Base-by-base conservation (phyloP, 75 land plant species). In the Sequoia sempervirens region DNA sequence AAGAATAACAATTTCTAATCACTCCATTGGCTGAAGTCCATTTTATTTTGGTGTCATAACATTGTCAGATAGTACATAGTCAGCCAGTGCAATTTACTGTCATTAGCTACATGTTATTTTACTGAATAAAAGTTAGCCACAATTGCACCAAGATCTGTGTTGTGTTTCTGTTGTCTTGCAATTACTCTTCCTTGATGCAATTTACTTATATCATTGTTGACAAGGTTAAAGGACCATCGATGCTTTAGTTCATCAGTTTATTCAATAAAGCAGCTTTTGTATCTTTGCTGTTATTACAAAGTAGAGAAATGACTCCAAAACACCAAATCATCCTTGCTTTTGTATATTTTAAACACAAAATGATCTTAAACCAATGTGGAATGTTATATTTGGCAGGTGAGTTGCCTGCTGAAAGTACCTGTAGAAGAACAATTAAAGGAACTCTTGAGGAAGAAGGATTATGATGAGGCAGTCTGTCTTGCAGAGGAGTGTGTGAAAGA, bases 371-470 rank as follows among this genome's bases (percentile, higher is more conserved):
- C 13, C 85, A 53, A 30, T 46, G 2, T 40, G 26, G 17, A 37
- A 30, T 38, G 40, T n/a, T 84, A 28, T 84, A n/a, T 37, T 75
- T 80, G 80, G 41, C 88, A 96, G 98, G 90, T 94, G 79, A 86
- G 90, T 82, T 97, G 91, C 82, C 91, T 92, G 82, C 90, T 83
- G 34, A 90, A 90, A 85, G 90, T 94, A 8, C 81, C 98, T 84
- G 30, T 88, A 61, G 99, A 97, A 64, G 99, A 97, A 74, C 99
- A 97, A 86, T 88, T 97, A 32, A 94, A 95, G 80, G 95, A 94
- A 78, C 83, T 97, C 38, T 85, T 96, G 88, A 92, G 98, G 86
- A 95, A 94, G 85, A 96, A 93, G 83, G 85, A 90, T 72, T 89
- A 88, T 84, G 86, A 90, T 45, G 96, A 94, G 84, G 97, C 99